phyloP scores from a whole-genome alignment of 768 basidiomycete species.

The Tricholoma sp. region DNA sequence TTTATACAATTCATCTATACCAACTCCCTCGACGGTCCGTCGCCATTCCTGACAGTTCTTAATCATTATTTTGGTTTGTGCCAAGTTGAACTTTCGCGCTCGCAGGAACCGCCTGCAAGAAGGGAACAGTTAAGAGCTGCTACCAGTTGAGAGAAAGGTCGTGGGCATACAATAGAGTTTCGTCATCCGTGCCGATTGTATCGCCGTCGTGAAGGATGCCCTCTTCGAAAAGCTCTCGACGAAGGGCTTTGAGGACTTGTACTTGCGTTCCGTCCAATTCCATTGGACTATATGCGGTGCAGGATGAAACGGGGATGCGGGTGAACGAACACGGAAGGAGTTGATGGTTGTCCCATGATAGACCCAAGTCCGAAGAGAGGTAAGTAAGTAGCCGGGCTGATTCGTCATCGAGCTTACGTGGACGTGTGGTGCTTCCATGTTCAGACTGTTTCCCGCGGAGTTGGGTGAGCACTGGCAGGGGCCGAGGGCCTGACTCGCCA shows the following conservation, averaged over 20 bases:
- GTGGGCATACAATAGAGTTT: slow-evolving; percentile 49
- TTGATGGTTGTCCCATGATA: background rate
- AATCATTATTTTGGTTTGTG: slow-evolving; percentile 61
- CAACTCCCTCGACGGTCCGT: slow-evolving; percentile 53
- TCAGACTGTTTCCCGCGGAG: too few relatives aligned
- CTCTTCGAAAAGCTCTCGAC: slow-evolving; percentile 45
- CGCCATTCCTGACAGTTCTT: slow-evolving; percentile 67
- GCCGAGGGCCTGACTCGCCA: too few relatives aligned
- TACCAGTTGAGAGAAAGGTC: background rate
- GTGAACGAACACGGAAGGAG: background rate
- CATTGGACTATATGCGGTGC: background rate
- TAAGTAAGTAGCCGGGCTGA: background rate
- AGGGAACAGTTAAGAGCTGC: background rate
- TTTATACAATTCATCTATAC: slow-evolving; percentile 60
- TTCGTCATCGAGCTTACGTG: background rate
- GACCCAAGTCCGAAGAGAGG: background rate
- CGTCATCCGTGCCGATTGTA: slow-evolving; percentile 53
- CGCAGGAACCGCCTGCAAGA: slow-evolving; percentile 64
- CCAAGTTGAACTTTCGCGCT: slow-evolving; percentile 60
- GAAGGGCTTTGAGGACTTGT: slow-evolving; percentile 44
- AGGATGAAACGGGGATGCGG: too few relatives aligned
- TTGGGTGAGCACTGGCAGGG: too few relatives aligned
- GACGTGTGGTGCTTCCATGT: too few relatives aligned
- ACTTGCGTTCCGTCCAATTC: slow-evolving; percentile 8
- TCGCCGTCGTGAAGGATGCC: slow-evolving; percentile 56